Evolutionary conservation across 306 rosid species (phyloP).

Genomic region (Casuarina equisetifolia): DNA sequence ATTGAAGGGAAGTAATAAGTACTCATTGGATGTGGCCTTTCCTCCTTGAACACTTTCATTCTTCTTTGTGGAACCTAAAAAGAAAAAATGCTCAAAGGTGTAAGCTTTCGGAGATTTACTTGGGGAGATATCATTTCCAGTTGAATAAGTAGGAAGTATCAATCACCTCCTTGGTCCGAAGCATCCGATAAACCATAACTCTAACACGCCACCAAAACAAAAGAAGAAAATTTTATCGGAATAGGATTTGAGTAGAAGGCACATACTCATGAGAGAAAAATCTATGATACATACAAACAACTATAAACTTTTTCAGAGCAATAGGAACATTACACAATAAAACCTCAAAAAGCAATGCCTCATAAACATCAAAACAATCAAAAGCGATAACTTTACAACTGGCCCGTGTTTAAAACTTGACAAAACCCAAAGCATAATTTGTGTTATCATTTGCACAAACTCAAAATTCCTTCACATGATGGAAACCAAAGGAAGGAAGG

Average conservation of each 20-base stretch:
- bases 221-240: constrained; percentile 11
- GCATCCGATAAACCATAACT: constrained; percentile 41
- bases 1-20: constrained; percentile 44
- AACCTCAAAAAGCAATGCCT: no score
- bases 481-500: background rate
- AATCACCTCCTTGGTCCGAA: constrained; percentile 41
- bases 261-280: background rate
- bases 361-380: no score
- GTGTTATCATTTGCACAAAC: no score
- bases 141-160: constrained; percentile 7
- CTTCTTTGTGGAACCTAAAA: constrained; percentile 52
- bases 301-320: no score
- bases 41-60: constrained; percentile 41
- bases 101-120: constrained; percentile 24
- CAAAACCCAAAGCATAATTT: no score
- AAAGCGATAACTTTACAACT: no score
- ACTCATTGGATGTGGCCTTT: constrained; percentile 46
- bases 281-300: no score
- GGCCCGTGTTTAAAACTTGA: no score
- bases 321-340: no score
- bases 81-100: constrained; percentile 14
- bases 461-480: background rate
- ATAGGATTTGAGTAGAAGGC: background rate
- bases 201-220: constrained; percentile 43
- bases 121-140: background rate